Conservation (phyloP, 169 alveolate species). For the Eimeria acervulina region DNA sequence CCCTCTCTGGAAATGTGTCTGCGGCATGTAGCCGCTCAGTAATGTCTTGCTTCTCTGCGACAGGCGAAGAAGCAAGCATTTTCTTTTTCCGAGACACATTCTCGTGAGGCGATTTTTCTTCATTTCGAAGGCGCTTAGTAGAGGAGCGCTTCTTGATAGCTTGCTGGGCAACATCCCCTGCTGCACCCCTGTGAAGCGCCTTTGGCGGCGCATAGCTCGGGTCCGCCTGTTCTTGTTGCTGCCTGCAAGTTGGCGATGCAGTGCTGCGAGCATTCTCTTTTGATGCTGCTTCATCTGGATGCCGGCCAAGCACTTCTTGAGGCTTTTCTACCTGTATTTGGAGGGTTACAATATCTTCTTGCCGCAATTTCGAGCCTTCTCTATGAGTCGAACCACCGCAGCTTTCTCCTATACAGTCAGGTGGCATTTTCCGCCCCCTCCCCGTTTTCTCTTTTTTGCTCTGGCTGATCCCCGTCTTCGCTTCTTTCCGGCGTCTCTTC, state of each 20-base stretch:
- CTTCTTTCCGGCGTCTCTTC: conserved; percentile 33
- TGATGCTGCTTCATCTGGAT: not conserved
- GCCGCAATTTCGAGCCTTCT: not conserved
- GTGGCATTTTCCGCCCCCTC: not conserved
- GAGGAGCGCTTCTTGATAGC: not conserved
- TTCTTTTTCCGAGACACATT: not conserved
- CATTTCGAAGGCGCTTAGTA: conserved; percentile 2
- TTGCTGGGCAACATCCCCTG: not conserved
- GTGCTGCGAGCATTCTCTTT: not conserved
- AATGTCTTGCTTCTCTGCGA: not conserved
- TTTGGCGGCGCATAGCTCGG: not conserved
- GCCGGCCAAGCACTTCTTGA: not conserved
- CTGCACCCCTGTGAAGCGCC: not conserved
- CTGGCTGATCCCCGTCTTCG: not conserved
- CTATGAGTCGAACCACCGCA: not conserved
- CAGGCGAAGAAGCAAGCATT: not conserved
- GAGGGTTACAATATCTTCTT: not conserved
- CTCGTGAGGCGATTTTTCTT: not conserved
- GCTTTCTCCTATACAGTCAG: not conserved
- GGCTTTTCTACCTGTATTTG: not conserved
- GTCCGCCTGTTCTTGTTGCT: conserved; percentile 17
- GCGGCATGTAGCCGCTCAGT: not conserved
- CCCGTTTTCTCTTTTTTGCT: not conserved
- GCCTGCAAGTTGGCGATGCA: not conserved
- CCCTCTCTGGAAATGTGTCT: not conserved